phyloP scores from a whole-genome alignment of 2,329 filamentous ascomycete species.

The Talaromyces marneffei region DNA sequence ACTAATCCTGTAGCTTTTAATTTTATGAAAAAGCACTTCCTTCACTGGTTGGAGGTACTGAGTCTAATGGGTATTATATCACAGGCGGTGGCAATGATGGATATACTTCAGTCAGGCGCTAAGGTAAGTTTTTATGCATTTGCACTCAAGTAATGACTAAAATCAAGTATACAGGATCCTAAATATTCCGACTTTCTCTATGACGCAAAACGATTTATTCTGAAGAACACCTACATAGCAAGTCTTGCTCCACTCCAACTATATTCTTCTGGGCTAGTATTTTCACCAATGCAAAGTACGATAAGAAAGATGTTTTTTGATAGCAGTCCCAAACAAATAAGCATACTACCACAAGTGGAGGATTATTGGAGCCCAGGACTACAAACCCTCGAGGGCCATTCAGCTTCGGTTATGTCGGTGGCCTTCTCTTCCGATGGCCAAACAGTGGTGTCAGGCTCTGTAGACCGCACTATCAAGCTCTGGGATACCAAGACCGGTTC shows the following conservation, averaged over 20 bases:
- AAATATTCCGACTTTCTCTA: conserved; percentile 21
- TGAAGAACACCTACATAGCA: conserved; percentile 24
- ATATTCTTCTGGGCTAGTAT: conserved; percentile 30
- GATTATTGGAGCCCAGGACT: conserved; percentile 19
- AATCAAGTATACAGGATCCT: conserved; percentile 8
- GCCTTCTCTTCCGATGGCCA: not conserved
- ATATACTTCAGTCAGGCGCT: conserved; percentile 15
- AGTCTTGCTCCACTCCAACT: conserved; percentile 31
- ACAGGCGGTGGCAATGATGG: conserved; percentile 16
- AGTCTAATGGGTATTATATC: conserved; percentile 18
- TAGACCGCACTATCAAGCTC: conserved; percentile 11
- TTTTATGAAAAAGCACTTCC: conserved; percentile 21
- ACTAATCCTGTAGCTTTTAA: not conserved
- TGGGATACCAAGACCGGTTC: conserved; percentile 15
- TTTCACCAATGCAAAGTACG: conserved; percentile 24
- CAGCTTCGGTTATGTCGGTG: conserved; percentile 6
- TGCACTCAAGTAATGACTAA: not conserved
- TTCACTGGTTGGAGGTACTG: conserved; percentile 28
- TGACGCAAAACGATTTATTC: conserved; percentile 29
- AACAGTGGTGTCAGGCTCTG: not conserved
- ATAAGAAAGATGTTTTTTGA: conserved; percentile 22
- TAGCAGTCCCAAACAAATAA: conserved; percentile 18
- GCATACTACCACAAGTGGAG: conserved; percentile 9
- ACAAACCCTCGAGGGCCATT: conserved; percentile 21
- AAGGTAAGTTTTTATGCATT: conserved; percentile 13